Evolutionary conservation across 352 stramenopile species (phyloP), one percentile per base, ranked within the genome.

Genomic region (Halophytophthora batemanensis): DNA sequence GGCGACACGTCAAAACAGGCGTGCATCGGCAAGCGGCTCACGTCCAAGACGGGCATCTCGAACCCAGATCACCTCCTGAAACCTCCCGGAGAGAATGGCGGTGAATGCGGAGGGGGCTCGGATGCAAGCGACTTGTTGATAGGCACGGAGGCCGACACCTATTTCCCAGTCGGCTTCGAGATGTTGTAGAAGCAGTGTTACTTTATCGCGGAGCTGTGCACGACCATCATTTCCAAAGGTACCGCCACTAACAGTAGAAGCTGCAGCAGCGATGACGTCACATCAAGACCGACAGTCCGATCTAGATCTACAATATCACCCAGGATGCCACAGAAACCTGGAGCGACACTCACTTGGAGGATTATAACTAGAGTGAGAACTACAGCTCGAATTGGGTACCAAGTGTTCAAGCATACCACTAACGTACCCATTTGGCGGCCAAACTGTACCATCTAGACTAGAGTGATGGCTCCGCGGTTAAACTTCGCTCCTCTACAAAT

Each of bases 61-160:
- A 66, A 72, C 42, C 50, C 81, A 12, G 70, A 81, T 50, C 81
- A 81, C 59, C 69, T 76, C 25, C 44, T 80, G 22, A 84, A 84
- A 54, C 66, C 69, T 4, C 55, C 69, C 21, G 72, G 72, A 47
- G 65, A 83, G 36, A 73, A 54, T 11, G 72, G 80, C 42, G 72
- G 72, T 29, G 53, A 46, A 8, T 83, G 72, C 41, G 45, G 25
- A 31, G 25, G 4, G 25, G 8, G 25, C 25, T 37, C 18, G 25
- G 4, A 31, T 8, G 8, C 25, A 8, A 31, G 17, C 15, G 60
- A 74, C 17, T 46, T 60, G 25, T 47, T 71, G 39, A 5, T 31
- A 0, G 72, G 72, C 15, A 66, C 69, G 4, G 45, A 40, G 0
- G 66, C 69, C 15, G 69, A 69, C 10, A 17, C 63, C 8, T 83